These are phyloP conservation scores for Leishmania tropica DNA, from an alignment of 208 protist genomes.

Conservation along the genomic window DNA sequence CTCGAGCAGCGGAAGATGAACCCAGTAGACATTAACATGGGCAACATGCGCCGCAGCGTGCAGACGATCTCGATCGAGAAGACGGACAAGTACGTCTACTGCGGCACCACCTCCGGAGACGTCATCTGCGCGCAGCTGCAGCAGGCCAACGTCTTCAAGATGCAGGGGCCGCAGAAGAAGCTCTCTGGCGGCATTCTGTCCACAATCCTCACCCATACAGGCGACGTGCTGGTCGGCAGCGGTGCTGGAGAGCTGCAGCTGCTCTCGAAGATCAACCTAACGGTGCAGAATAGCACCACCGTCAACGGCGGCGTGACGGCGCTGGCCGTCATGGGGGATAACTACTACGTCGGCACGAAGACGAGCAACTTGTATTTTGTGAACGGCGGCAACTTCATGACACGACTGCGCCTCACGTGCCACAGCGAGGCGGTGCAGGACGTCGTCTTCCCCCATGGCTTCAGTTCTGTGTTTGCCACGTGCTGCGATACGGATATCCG, in stretches of 20 bases:
- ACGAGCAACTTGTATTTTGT: constrained; percentile 94
- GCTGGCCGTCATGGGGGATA: constrained; percentile 65
- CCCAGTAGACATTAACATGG: constrained; percentile 89
- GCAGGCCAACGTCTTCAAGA: constrained; percentile 88
- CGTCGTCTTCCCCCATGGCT: constrained; percentile 90
- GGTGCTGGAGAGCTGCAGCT: constrained; percentile 90
- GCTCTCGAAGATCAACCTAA: constrained; percentile 90
- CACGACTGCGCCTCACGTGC: constrained; percentile 93
- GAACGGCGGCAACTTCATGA: constrained; percentile 86
- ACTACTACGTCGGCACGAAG: constrained; percentile 91
- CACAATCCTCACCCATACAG: constrained; percentile 59
- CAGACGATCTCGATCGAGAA: constrained; percentile 80
- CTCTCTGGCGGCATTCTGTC: constrained; percentile 86
- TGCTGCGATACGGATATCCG: constrained; percentile 94
- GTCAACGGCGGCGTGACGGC: constrained; percentile 92
- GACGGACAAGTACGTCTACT: constrained; percentile 92
- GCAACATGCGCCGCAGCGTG: constrained; percentile 83
- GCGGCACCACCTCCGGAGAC: constrained; percentile 93
- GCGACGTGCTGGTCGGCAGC: constrained; percentile 91
- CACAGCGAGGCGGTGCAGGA: constrained; percentile 94
- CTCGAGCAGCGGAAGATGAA: constrained; percentile 88
- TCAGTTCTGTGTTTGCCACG: constrained; percentile 96
- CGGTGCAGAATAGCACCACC: constrained; percentile 58
- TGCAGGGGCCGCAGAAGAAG: constrained; percentile 90
- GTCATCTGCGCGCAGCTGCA: constrained; percentile 89